Base-by-base conservation (phyloP, 2,329 filamentous ascomycete genomes). In the Ceratocystis cacaofunesta region DNA sequence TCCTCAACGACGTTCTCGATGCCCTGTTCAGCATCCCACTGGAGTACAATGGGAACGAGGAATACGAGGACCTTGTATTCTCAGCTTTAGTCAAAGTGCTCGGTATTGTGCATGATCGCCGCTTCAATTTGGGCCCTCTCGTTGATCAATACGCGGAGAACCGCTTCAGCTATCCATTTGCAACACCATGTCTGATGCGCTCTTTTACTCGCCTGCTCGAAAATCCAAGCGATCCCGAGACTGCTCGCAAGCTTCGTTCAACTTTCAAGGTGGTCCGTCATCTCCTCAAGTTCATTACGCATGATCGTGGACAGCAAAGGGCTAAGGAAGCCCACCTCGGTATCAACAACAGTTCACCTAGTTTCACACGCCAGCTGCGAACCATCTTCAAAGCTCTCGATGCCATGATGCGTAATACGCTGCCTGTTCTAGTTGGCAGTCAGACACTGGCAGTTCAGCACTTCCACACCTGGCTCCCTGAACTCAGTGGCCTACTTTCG, bases 391-490 rank as follows among this genome's bases (percentile, higher is more conserved):
- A 91, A 72, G 88, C 90, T 1, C 80, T 99, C 28, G 91, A 97
- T 75, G 80, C 82, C 17, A 83, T 99, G 76, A 96, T 99, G 90
- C 85, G 86, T 68, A 96, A 90, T 73, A 80, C 85, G 1, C 88
- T 90, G 1, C 89, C 94, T 0, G 86, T 92, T 19, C 78, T 97
- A 28, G 89, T 97, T 15, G 94, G 94, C 43, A 97, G 89, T 69
- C 95, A 99, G 76, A 97, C 94, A 0, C 78, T 99, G 62, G 86
- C 95, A 1, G 91, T 97, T 12, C 94, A 99, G 74, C 90, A 97
- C 73, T 95, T 97, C 73, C 92, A 97, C 72, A 89, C 89, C 0
- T 99, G 94, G 94, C 78, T 99, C n/a, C 92, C 94, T 0, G 92
- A 97, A 72, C 83, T 99, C 8, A 80, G 84, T 0, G 85, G 86